Base-by-base conservation (phyloP, 2,329 filamentous ascomycete species). In the Aplosporella prunicola region DNA sequence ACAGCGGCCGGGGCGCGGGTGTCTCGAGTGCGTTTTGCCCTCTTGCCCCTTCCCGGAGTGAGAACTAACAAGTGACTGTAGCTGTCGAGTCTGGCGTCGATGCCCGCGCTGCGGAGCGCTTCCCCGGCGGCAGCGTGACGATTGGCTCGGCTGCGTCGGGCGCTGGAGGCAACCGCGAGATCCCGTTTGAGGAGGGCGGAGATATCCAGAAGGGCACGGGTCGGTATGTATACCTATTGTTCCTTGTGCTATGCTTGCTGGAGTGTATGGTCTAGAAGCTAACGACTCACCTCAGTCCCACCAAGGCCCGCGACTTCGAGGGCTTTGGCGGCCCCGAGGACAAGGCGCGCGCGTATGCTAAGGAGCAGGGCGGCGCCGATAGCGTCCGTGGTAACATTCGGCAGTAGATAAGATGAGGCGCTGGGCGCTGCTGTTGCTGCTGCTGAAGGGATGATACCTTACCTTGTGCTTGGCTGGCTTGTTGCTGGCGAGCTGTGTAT, bases 221-320 rank as follows among this genome's bases (percentile, higher is more conserved):
- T 16, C 48, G 57, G 56, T 62, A 47, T 42, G 58, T 52, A 13
- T 14, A n/a, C 9, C 6, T 13, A 9, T 14, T 39, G 4, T 17
- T 27, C 35, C 31, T 26, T 4, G 9, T 27, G 22, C 5, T 36
- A 7, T 13, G 18, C 15, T n/a, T 8, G 27, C 11, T 27, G 13
- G 1, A 20, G 13, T 16, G 32, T n/a, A n/a, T n/a, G n/a, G n/a
- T 16, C n/a, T n/a, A 24, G 25, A 29, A 23, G 18, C 26, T 26
- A 18, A 43, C 13, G 16, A 17, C 18, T 32, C 9, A 39, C 24
- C 9, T 29, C 40, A 63, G 58, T 35, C 50, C 54, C 4, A 67
- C 61, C 38, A 69, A 70, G 48, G 65, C 65, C 1, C 43, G 56
- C 23, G 67, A 69, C 43, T 71, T 68, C 37, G 66, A 69, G 42